A percentile compares a stretch with the other conserved stretches of the same genome.
These are phyloP conservation scores for Fusarium irregulare DNA, from an alignment of 2,329 filamentous ascomycete species.

Conservation along the genomic window DNA sequence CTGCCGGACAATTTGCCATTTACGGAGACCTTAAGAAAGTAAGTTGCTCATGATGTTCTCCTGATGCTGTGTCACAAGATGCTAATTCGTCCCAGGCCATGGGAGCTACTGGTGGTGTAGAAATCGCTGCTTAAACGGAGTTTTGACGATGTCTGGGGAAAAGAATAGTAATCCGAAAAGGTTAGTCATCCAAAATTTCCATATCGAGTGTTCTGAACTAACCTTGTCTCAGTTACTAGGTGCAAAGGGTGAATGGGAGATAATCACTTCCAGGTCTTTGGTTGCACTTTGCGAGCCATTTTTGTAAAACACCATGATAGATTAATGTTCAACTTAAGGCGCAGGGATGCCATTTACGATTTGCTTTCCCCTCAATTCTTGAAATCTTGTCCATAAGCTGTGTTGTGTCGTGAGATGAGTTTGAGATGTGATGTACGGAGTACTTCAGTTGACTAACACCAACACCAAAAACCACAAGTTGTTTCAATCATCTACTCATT, in stretches of 20 bases:
- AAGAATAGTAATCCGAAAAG: background rate
- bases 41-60: background rate
- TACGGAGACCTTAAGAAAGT: conserved; percentile 69
- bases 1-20: conserved; percentile 87
- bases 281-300: conserved; percentile 7
- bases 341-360: conserved; percentile 1
- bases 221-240: background rate
- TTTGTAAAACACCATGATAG: conserved; percentile 10
- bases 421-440: background rate
- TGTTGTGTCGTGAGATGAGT: background rate
- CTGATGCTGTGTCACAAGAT: too few species aligned
- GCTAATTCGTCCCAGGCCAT: conserved; percentile 54
- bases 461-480: background rate
- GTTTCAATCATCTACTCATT: background rate
- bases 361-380: background rate
- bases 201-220: background rate
- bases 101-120: conserved; percentile 79
- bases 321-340: conserved; percentile 9
- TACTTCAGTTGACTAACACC: background rate
- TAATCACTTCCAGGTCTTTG: background rate
- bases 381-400: background rate
- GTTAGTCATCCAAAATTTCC: background rate
- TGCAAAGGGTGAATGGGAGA: background rate
- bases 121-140: conserved; percentile 61
- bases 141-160: conserved; percentile 7